Conservation (phyloP, 208 protist species). For the Wallacemonas sp. region DNA sequence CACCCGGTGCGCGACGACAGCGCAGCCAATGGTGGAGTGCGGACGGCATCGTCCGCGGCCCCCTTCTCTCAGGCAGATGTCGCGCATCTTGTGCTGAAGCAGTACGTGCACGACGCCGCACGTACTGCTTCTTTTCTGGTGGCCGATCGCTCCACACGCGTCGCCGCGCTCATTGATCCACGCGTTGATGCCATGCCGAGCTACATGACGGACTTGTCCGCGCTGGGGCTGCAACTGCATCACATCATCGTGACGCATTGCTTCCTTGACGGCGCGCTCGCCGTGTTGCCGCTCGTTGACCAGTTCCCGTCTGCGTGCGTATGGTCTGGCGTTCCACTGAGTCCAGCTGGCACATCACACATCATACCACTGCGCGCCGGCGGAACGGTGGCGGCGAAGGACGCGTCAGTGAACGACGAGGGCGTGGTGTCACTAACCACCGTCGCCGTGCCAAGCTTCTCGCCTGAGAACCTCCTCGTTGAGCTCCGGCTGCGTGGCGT, state of each 20-base stretch:
- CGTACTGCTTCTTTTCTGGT: conserved; percentile 72
- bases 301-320: conserved; percentile 21
- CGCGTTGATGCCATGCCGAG: conserved; percentile 20
- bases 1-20: background rate
- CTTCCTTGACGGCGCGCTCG: conserved; percentile 61
- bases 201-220: conserved; percentile 41
- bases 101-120: conserved; percentile 76
- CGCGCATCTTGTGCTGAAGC: conserved; percentile 39
- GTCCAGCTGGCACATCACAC: conserved; percentile 14
- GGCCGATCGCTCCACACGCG: conserved; percentile 18
- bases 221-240: conserved; percentile 27
- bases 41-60: too few species aligned
- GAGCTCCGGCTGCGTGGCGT: conserved; percentile 38
- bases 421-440: conserved; percentile 23
- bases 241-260: conserved; percentile 66
- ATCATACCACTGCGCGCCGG: background rate
- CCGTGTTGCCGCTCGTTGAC: conserved; percentile 28
- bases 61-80: conserved; percentile 6
- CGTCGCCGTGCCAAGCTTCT: conserved; percentile 59
- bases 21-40: too few species aligned
- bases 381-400: background rate
- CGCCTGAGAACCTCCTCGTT: conserved; percentile 60
- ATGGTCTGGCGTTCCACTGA: conserved; percentile 22
- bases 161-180: conserved; percentile 58
- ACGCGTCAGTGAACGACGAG: background rate